Conservation (phyloP, 345 rosid genomes). For the Rhizophora mangle region DNA sequence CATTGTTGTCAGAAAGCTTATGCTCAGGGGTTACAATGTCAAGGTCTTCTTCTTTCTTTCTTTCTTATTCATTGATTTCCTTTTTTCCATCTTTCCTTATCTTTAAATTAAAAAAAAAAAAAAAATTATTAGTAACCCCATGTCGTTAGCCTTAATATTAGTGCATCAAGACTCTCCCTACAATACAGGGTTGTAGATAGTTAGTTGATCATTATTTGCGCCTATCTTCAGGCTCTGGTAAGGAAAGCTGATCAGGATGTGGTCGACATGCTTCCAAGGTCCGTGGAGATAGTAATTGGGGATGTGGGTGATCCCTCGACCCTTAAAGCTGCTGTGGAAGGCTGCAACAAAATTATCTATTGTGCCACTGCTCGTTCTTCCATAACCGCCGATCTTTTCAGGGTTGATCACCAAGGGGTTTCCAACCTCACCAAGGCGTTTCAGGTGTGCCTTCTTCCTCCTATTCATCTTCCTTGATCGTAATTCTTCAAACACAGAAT, state of each 20-base stretch:
- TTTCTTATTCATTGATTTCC: background rate
- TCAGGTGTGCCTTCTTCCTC: conserved; percentile 43
- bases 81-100: background rate
- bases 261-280: conserved; percentile 77
- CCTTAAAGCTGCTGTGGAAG: conserved; percentile 64
- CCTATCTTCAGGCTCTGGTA: conserved; percentile 54
- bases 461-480: background rate
- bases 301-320: conserved; percentile 85
- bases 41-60: conserved; percentile 40
- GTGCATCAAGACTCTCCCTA: no score
- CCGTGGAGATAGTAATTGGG: conserved; percentile 76
- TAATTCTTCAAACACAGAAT: background rate
- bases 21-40: conserved; percentile 91
- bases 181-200: no score
- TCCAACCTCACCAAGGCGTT: conserved; percentile 85
- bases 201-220: no score
- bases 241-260: conserved; percentile 67
- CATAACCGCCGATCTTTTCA: conserved; percentile 75
- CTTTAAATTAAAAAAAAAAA: no score
- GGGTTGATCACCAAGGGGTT: conserved; percentile 92
- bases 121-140: no score
- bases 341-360: conserved; percentile 85
- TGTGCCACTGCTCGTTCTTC: conserved; percentile 95
- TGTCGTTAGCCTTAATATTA: no score
- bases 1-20: conserved; percentile 86